phyloP scores from a whole-genome alignment of 495 filamentous ascomycete species.

The Hyaloscypha hepaticicola region DNA sequence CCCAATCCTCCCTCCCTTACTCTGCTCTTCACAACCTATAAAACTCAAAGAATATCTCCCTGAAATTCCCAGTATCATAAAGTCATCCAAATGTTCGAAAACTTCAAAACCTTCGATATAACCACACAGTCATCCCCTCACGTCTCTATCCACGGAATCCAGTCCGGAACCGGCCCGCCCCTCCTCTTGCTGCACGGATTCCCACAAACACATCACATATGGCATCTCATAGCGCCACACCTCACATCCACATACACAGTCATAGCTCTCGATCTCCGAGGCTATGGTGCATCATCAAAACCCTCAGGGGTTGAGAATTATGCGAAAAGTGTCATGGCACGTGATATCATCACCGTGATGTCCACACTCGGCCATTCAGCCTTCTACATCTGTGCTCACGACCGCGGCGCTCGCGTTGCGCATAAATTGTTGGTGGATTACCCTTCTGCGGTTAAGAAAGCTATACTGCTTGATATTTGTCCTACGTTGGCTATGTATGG shows the following conservation, averaged over 20 bases:
- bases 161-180: slow-evolving; percentile 32
- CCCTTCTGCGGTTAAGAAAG: slow-evolving; percentile 33
- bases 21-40: too few relatives aligned
- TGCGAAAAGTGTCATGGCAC: slow-evolving; percentile 39
- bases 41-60: too few relatives aligned
- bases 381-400: slow-evolving; percentile 39
- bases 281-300: slow-evolving; percentile 42
- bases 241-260: slow-evolving; percentile 35
- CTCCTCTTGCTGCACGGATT: slow-evolving; percentile 42
- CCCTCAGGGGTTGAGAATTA: slow-evolving; percentile 31
- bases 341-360: slow-evolving; percentile 38
- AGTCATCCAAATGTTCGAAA: slow-evolving; percentile 20
- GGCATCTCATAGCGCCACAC: slow-evolving; percentile 36
- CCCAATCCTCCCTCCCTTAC: too few relatives aligned
- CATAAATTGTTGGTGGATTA: slow-evolving; percentile 40
- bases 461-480: slow-evolving; percentile 40
- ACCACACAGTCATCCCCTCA: slow-evolving; percentile 11
- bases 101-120: slow-evolving; percentile 31
- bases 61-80: too few relatives aligned
- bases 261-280: slow-evolving; percentile 40
- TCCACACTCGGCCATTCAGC: slow-evolving; percentile 23
- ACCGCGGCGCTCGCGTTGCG: slow-evolving; percentile 41
- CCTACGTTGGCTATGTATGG: slow-evolving; percentile 41
- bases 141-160: slow-evolving; percentile 36
- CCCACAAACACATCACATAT: slow-evolving; percentile 39